phyloP scores from a whole-genome alignment of 306 rosid species.

The barrel medic (Medicago truncatula) region MtrunA17r5.0-ANR NC_053046.1:44465001-44465500 shows the following conservation, averaged over 20 bases:
- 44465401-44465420: slow-evolving; percentile 26
- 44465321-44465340: slow-evolving; percentile 63
- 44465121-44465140: slow-evolving; percentile 80
- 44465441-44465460: slow-evolving; percentile 99
- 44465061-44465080: slow-evolving; percentile 73
- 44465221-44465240: slow-evolving; percentile 96
- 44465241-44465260: slow-evolving; percentile 96
- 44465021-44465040: slow-evolving; percentile 89
- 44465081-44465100: slow-evolving; percentile 95
- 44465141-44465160: slow-evolving; percentile 9
- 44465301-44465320: slow-evolving; percentile 97
- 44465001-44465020: slow-evolving; percentile 97
- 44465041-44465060: slow-evolving; percentile 91
- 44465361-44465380: slow-evolving; percentile 6
- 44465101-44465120: slow-evolving; percentile 95
- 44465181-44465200: slow-evolving; percentile 19
- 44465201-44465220: background rate
- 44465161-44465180: background rate
- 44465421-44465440: slow-evolving; percentile 48
- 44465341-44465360: background rate
- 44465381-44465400: slow-evolving; percentile 7
- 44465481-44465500: slow-evolving; percentile 98
- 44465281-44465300: slow-evolving; percentile 95
- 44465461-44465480: slow-evolving; percentile 92
- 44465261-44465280: slow-evolving; percentile 99